Percentiles rank a stretch among this genome's conserved stretches.
phyloP scores from a whole-genome alignment of 192 early-diverging fungal genomes.

The Chytriomyces sp. region DNA sequence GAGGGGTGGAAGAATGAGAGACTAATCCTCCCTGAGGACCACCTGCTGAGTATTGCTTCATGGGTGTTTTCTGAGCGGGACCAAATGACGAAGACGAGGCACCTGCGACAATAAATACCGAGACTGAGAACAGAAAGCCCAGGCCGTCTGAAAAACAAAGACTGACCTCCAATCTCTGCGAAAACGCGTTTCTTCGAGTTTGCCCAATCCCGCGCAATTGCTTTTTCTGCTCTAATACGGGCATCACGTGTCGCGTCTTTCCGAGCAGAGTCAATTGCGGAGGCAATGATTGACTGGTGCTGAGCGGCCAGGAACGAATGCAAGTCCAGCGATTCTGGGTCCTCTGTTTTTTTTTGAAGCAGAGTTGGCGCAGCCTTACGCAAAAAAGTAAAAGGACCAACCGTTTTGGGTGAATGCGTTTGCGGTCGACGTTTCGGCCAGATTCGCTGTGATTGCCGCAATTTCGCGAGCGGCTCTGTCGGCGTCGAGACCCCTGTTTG shows the following conservation, averaged over 20 bases:
- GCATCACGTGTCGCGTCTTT: conserved; percentile 64
- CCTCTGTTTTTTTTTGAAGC: background rate
- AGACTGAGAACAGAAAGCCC: too few species aligned
- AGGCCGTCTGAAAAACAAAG: too few species aligned
- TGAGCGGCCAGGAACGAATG: conserved; percentile 76
- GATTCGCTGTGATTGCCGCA: background rate
- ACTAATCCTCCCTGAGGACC: background rate
- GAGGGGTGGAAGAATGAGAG: background rate
- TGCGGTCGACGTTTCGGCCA: background rate
- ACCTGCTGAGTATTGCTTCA: background rate
- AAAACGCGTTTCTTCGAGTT: conserved; percentile 73
- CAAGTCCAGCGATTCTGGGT: background rate
- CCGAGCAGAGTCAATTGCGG: conserved; percentile 68
- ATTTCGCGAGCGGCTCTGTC: conserved; percentile 59
- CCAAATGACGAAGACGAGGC: background rate
- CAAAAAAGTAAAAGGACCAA: background rate
- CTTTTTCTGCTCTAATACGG: conserved; percentile 62
- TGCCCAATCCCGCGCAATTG: conserved; percentile 74
- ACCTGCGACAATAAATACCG: background rate
- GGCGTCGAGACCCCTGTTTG: conserved; percentile 79
- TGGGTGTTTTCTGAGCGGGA: background rate
- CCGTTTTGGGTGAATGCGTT: background rate
- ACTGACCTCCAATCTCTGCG: conserved; percentile 74
- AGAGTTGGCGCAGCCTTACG: background rate
- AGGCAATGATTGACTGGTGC: conserved; percentile 77